A percentile compares a stretch with the other conserved stretches of the same genome.
Conservation (phyloP, 108 stramenopile genomes). For the Cyclotella cryptica region DNA sequence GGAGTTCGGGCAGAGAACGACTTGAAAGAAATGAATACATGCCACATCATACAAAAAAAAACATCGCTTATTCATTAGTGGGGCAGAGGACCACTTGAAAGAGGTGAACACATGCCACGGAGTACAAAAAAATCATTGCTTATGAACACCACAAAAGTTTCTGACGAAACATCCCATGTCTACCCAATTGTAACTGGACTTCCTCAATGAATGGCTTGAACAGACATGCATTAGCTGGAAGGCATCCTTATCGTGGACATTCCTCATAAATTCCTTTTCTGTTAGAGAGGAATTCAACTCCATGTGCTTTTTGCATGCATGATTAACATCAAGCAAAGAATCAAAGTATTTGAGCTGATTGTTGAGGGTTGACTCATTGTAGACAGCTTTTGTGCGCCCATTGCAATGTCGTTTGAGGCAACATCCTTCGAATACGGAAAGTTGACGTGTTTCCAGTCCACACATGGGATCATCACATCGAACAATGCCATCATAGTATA, state of each 20-base stretch:
- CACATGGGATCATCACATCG: conserved; percentile 87
- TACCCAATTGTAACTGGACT: conserved; percentile 81
- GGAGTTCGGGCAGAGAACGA: no score
- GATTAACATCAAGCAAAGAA: conserved; percentile 77
- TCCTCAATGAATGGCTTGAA: conserved; percentile 41
- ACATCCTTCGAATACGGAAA: conserved; percentile 76
- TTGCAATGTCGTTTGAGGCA: conserved; percentile 81
- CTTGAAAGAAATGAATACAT: no score
- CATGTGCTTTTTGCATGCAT: conserved; percentile 65
- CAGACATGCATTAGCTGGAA: conserved; percentile 43
- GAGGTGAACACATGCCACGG: not conserved
- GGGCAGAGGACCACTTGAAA: no score
- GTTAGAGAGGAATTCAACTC: conserved; percentile 25
- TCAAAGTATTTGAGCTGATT: conserved; percentile 89
- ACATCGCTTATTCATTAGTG: no score
- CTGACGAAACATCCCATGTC: conserved; percentile 62
- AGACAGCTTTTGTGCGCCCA: conserved; percentile 65
- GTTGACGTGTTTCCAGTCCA: conserved; percentile 76
- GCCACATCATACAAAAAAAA: no score
- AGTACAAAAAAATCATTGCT: conserved; percentile 14
- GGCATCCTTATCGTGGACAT: conserved; percentile 57
- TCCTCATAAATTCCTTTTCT: conserved; percentile 59
- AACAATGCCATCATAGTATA: conserved; percentile 73
- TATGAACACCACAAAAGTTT: conserved; percentile 52
- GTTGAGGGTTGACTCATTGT: conserved; percentile 62